Evolutionary conservation across 2,329 filamentous ascomycete genomes (phyloP).

Genomic region (Pseudogymnoascus sp.): DNA sequence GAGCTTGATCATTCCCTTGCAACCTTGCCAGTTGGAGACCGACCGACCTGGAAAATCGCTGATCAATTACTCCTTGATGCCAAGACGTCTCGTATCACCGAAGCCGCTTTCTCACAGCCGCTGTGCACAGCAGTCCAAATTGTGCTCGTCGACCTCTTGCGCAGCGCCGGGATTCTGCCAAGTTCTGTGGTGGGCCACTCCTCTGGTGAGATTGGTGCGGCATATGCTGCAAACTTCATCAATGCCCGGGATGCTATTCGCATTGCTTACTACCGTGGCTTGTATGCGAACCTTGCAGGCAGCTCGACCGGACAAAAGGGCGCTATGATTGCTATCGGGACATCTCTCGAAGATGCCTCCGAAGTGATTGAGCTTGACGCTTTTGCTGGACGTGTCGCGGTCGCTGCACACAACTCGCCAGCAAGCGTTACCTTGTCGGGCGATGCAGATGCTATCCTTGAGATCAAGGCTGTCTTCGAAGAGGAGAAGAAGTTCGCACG

Average conservation of each 20-base stretch:
- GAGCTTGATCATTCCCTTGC: neutral
- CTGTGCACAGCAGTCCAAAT: slow-evolving; percentile 43
- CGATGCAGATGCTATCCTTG: slow-evolving; percentile 12
- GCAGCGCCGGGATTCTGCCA: slow-evolving; percentile 34
- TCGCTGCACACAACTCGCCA: slow-evolving; percentile 30
- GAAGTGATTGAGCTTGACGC: slow-evolving; percentile 12
- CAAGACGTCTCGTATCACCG: slow-evolving; percentile 34
- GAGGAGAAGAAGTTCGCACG: slow-evolving; percentile 18
- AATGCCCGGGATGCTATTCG: slow-evolving; percentile 29
- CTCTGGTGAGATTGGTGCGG: slow-evolving; percentile 42
- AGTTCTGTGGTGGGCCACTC: slow-evolving; percentile 34
- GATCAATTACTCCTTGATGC: neutral
- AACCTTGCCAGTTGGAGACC: slow-evolving; percentile 14
- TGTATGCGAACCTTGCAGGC: slow-evolving; percentile 21
- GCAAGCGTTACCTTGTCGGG: slow-evolving; percentile 24
- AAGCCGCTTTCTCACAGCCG: slow-evolving; percentile 36
- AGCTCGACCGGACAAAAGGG: slow-evolving; percentile 29
- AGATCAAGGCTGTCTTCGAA: slow-evolving; percentile 14
- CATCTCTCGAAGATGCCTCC: slow-evolving; percentile 18
- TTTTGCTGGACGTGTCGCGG: slow-evolving; percentile 18
- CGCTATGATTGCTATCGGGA: slow-evolving; percentile 48
- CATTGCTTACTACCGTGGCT: slow-evolving; percentile 38
- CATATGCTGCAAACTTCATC: slow-evolving; percentile 34
- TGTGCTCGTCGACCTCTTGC: slow-evolving; percentile 36
- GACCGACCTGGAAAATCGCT: slow-evolving; percentile 4